Evolutionary conservation across 345 rosid genomes (phyloP), one percentile per base, ranked within the genome.

Genomic region (Salix viminalis): DNA sequence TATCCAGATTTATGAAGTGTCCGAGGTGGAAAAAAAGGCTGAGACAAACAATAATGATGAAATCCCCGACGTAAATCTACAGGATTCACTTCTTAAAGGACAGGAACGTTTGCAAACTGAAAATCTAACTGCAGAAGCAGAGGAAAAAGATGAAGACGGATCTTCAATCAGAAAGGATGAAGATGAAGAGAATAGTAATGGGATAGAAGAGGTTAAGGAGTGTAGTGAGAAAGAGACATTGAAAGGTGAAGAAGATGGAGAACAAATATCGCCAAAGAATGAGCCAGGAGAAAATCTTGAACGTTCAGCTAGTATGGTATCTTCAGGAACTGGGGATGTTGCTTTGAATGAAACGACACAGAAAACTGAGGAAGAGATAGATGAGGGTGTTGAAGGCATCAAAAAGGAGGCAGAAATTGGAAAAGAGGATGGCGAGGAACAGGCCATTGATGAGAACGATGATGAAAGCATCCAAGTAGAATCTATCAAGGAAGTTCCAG

Each of bases 211-310:
- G 15, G 32, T 32, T 36, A 32, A 65, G 52, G 36, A 36, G 78
- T 52, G 3, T 23, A 50, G 13, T 37, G 65, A 67, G 68, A 12
- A 44, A 44, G 52, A 76, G 79, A 28, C 46, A 67, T 8, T 36
- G 78, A n/a, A 48, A 11, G 11, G 21, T 24, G 73, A 75, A 46
- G 41, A 75, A 7, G 71, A 75, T 12, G 19, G 21, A 10, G 70
- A 75, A 10, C 60, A 75, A 58, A 61, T 34, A 7, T 58, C 12
- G 18, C 50, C 18, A 0, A 44, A 28, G 44, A 46, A 16, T 68
- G 66, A 76, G 12, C 60, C 4, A 1, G 67, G 24, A 37, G 79
- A 76, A 68, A 76, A 26, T 37, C 50, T 68, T 75, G 77, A 46
- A 30, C 13, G 36, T 24, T 44, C 68, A 36, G 23, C 19, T 24